Conservation (phyloP, 2,329 filamentous ascomycete genomes). For the Colletotrichum plurivorum region DNA sequence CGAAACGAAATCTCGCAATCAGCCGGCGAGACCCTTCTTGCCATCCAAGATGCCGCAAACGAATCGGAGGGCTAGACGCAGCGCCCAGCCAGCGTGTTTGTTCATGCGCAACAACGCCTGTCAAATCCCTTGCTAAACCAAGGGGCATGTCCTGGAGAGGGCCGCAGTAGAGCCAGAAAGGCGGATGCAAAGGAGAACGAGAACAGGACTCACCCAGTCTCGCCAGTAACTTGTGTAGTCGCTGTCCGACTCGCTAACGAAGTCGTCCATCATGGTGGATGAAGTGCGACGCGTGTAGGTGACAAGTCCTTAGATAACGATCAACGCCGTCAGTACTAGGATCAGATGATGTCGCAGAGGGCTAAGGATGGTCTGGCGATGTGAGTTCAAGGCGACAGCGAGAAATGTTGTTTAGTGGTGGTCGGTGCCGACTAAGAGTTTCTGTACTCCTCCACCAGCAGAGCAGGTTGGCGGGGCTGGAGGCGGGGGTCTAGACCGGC, state of each 20-base stretch:
- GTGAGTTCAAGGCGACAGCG: conserved; percentile 5
- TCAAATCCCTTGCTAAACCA: too few relatives aligned
- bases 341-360: not conserved
- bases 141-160: not conserved
- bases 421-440: conserved; percentile 21
- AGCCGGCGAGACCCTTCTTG: not conserved
- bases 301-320: conserved; percentile 32
- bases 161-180: not conserved
- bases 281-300: conserved; percentile 37
- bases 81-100: too few relatives aligned
- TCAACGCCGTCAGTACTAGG: not conserved
- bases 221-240: conserved; percentile 99
- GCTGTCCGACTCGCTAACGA: conserved; percentile 96
- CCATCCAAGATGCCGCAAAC: not conserved
- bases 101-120: too few relatives aligned
- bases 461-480: conserved; percentile 37
- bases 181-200: not conserved
- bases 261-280: conserved; percentile 85
- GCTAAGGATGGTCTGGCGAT: conserved; percentile 1
- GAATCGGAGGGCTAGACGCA: too few relatives aligned
- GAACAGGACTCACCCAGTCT: conserved; percentile 89
- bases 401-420: conserved; percentile 9
- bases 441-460: conserved; percentile 18
- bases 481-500: conserved; percentile 10
- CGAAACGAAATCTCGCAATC: not conserved